A percentile compares a stretch with the other conserved stretches of the same genome.
phyloP scores from a whole-genome alignment of 441 rosid species.

The Gossypium laxum region DNA sequence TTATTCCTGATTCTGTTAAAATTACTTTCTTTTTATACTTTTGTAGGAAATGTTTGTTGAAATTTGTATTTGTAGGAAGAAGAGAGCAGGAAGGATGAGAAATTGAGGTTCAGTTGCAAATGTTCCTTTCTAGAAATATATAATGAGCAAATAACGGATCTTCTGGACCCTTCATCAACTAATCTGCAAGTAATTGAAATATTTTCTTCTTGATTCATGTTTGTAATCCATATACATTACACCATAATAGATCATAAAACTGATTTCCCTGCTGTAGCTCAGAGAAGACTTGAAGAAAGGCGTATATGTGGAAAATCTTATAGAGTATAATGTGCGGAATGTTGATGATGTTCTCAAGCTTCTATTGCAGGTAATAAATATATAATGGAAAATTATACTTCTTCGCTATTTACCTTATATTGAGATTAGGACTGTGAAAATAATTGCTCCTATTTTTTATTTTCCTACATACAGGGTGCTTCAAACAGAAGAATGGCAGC shows the following conservation, averaged over 20 bases:
- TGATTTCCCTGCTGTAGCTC: slow-evolving; percentile 47
- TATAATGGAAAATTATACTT: slow-evolving; percentile 5
- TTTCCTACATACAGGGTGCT: slow-evolving; percentile 50
- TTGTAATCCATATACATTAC: slow-evolving; percentile 7
- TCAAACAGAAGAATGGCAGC: slow-evolving; percentile 83
- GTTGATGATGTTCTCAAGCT: slow-evolving; percentile 68
- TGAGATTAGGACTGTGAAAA: slow-evolving; percentile 13
- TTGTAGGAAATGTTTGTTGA: slow-evolving; percentile 7
- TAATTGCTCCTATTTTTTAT: slow-evolving; percentile 9
- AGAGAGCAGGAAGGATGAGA: slow-evolving; percentile 65
- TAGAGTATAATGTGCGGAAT: slow-evolving; percentile 51
- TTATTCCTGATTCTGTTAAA: background rate
- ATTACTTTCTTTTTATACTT: background rate
- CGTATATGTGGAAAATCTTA: slow-evolving; percentile 79
- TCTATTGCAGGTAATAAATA: slow-evolving; percentile 48
- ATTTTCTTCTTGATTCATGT: slow-evolving; percentile 7
- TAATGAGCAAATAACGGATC: slow-evolving; percentile 86
- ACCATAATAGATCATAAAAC: slow-evolving; percentile 18
- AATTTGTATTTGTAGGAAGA: slow-evolving; percentile 50
- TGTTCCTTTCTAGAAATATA: slow-evolving; percentile 91
- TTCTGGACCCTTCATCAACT: slow-evolving; percentile 79
- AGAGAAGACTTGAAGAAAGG: slow-evolving; percentile 86
- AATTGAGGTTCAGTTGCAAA: slow-evolving; percentile 69
- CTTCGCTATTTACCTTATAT: background rate
- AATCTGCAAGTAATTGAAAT: slow-evolving; percentile 61